These are phyloP conservation scores for Candida neerlandica DNA, from an alignment of 1,139 yeast genomes.

Conservation along the genomic window DNA sequence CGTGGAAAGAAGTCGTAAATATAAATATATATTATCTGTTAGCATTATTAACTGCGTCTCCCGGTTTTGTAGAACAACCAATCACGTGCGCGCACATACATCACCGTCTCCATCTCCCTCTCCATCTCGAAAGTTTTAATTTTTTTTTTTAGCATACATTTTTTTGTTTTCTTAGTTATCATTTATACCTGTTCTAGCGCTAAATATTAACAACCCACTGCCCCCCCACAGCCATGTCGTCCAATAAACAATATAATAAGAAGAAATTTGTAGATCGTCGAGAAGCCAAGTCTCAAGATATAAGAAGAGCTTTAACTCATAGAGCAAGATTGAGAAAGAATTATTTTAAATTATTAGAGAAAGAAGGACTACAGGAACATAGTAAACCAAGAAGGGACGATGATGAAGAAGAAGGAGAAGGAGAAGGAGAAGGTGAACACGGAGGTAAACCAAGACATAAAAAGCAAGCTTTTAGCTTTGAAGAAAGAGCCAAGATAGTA, in stretches of 20 bases:
- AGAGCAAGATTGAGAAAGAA: conserved; percentile 82
- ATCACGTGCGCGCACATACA: background rate
- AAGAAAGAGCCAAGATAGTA: conserved; percentile 51
- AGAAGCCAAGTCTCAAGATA: conserved; percentile 55
- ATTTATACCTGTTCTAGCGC: background rate
- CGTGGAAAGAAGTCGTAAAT: background rate
- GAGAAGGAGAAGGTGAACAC: conserved; percentile 3
- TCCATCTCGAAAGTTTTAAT: background rate
- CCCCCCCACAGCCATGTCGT: conserved; percentile 5
- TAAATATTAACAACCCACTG: background rate
- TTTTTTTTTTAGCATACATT: background rate
- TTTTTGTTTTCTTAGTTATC: background rate
- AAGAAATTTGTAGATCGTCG: conserved; percentile 41
- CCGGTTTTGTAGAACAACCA: no score
- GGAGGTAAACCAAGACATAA: conserved; percentile 18
- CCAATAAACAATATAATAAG: conserved; percentile 12
- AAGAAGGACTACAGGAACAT: conserved; percentile 51
- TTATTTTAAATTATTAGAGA: conserved; percentile 77
- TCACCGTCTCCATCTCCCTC: background rate
- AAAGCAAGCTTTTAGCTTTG: conserved; percentile 32
- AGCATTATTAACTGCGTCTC: background rate
- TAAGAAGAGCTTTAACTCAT: conserved; percentile 74
- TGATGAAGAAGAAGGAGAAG: conserved; percentile 7
- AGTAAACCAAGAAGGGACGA: conserved; percentile 9
- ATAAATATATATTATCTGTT: background rate